Base-by-base conservation (phyloP, 768 basidiomycete species). In the Phanerochaete carnosa region DNA sequence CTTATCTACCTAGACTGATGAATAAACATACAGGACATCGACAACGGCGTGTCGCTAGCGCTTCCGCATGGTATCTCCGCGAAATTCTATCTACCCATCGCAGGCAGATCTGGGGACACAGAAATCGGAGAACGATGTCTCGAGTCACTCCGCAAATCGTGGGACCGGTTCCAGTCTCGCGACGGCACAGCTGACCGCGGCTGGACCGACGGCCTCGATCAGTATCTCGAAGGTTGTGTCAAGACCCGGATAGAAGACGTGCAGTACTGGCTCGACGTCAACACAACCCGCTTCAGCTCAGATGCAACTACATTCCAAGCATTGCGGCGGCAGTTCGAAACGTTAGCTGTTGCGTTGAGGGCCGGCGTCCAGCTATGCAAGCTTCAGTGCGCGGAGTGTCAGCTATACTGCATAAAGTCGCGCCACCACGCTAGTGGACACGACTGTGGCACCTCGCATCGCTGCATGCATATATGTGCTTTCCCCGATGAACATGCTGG, bases 401-500 rank as follows among this genome's bases (percentile, higher is more conserved):
- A 80, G 45, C 70, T 87, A 1, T 62, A 71, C 23, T 88, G 87
- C 60, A 54, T 85, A 9, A 76, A 72, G 26, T 72, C 72, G 55
- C 76, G 78, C 6, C 72, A 71, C 16, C 87, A 88, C 60, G 76
- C 77, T 5, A 70, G 69, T 0, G 62, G 51, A 0, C 86, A 88
- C 62, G 70, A 82, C 55, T 88, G 86, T 60, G 69, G 70, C 29
- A 82, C 86, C 0, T 63, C 71, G 23, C 86, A 87, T 62, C 35
- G 62, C 3, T 88, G 86, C 59, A 57, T 58, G 3, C 74, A 76
- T 37, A 30, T 57, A 12, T 86, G 86, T 60, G 73, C 76, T 39
- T 83, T 79, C 61, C 69, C 69, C 35, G 72, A 74, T 6, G 75
- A 79, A 4, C 74, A 74, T 55, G 66, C 55, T 9, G 68, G 67